Conservation (phyloP, 768 basidiomycete species). For the Panaeolus papilionaceus region DNA sequence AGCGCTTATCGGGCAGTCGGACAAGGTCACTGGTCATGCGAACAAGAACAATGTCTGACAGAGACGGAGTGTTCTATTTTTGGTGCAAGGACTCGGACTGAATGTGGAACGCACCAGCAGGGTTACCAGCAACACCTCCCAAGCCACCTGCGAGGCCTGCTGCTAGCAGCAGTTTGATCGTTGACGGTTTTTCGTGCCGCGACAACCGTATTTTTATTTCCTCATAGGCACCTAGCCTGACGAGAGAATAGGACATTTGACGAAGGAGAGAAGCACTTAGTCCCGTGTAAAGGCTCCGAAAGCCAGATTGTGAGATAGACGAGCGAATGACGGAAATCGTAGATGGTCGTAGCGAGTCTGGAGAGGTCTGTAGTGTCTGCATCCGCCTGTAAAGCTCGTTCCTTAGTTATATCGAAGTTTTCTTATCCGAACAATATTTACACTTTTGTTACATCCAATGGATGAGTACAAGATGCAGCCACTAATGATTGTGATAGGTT, state of each 20-base stretch:
- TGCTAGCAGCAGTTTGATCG: slow-evolving; percentile 61
- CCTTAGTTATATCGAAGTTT: not conserved
- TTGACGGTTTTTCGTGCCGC: slow-evolving; percentile 55
- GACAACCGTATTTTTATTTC: slow-evolving; percentile 68
- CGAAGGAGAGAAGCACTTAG: slow-evolving; percentile 83
- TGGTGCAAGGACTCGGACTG: slow-evolving; percentile 10
- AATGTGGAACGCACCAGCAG: slow-evolving; percentile 58
- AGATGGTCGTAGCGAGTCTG: slow-evolving; percentile 61
- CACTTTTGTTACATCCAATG: slow-evolving; percentile 88
- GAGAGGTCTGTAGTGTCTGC: slow-evolving; percentile 66
- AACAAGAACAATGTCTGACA: slow-evolving; percentile 71
- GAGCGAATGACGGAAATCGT: slow-evolving; percentile 67
- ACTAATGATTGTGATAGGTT: slow-evolving; percentile 46
- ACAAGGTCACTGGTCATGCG: slow-evolving; percentile 90
- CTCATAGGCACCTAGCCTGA: slow-evolving; percentile 85
- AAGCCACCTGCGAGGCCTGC: slow-evolving; percentile 79
- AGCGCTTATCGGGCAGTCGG: slow-evolving; percentile 74
- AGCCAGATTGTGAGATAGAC: slow-evolving; percentile 70
- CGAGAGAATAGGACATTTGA: slow-evolving; percentile 92
- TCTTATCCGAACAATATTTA: slow-evolving; percentile 37
- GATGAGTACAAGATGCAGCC: slow-evolving; percentile 84
- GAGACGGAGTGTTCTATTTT: slow-evolving; percentile 15
- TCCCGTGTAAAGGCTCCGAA: slow-evolving; percentile 81
- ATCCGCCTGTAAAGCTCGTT: slow-evolving; percentile 60
- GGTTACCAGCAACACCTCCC: slow-evolving; percentile 87